Evolutionary conservation across 2,329 filamentous ascomycete genomes (phyloP), one percentile per base, ranked within the genome.

Genomic region (Thermochaetoides dissita): DNA sequence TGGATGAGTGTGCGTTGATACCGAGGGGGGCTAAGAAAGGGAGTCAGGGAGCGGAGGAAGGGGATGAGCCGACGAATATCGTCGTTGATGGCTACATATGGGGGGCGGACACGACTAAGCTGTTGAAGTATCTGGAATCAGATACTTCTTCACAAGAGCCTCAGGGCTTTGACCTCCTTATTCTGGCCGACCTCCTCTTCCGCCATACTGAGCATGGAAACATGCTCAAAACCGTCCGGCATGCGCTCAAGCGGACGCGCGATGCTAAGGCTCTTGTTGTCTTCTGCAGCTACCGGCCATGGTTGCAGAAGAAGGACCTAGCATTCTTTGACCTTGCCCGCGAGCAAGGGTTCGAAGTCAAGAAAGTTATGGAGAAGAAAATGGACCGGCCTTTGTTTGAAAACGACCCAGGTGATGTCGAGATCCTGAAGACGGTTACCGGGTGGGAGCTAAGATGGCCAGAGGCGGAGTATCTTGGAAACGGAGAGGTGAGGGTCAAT

Each of bases 221-320:
- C 54, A 68, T 95, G 46, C 68, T 93, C 49, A 70, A 73, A 49
- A 86, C 81, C 4, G 74, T 95, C 46, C 66, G 72, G 53, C 58
- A 72, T 55, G 84, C 81, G 10, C 61, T 95, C 53, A 73, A 70
- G 51, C 68, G 64, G 47, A 60, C 64, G 3, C 53, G 59, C 3
- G 65, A 65, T 2, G 75, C 80, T 38, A 71, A 70, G 41, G 86
- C 87, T 2, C 74, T 88, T 53, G 87, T 95, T 7, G 93, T 95
- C 60, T 96, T 95, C 65, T 94, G 88, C 0, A 88, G 85, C 12
- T 94, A 96, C 63, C 72, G 91, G 48, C 88, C 89, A 1, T 95
- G 88, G 88, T 67, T 95, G 56, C 69, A 83, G 53, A 73, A 87
- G 48, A 83, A 86, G 60, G 91, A 94, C 55, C 68, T 94, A 58